Evolutionary conservation across 805 yeast species (phyloP), one percentile per base, ranked within the genome.

Genomic region (Saturnispora quitensis): DNA sequence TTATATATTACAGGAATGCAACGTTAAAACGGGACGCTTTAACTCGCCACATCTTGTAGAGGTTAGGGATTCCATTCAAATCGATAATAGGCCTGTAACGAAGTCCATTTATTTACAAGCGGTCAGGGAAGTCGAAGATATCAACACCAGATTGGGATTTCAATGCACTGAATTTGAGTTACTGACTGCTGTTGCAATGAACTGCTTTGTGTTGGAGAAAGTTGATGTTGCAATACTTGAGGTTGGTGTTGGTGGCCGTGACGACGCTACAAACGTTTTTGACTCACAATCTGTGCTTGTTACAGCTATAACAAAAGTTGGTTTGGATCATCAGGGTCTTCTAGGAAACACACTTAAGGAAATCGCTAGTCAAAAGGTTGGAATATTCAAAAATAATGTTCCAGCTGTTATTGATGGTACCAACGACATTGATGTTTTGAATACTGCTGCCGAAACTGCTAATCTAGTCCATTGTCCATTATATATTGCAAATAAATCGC

Each of bases 211-310:
- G 38, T 60, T 74, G 10, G 72, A 73, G 43, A 66, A 74, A 1
- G 84, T 89, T 5, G 81, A 84, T 24, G 68, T 85, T 50, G 97
- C 96, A 0, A 80, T 91, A 0, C 67, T 91, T n/a, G 99, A 91
- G 65, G 97, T 89, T 4, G 99, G 99, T 0, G 70, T 93, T 6
- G 99, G 99, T 2, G 99, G 99, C 0, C 67, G 86, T 42, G 64
- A 81, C 12, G 99, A 91, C 67, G 88, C 97, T 1, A 91, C 99
- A 0, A 91, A 91, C 68, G 86, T 86, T 0, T 64, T 84, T 27
- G 60, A 58, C 10, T 62, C 74, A 0, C 54, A 55, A 4, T 52
- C 48, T 74, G 80, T 15, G 81, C 81, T 31, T 50, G 84, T 36
- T 6, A 78, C 89, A 8, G 96, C 84, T 1, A 84, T 93, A 43